Evolutionary conservation across 441 rosid species (phyloP).

Genomic region (Gossypium gossypioides): DNA sequence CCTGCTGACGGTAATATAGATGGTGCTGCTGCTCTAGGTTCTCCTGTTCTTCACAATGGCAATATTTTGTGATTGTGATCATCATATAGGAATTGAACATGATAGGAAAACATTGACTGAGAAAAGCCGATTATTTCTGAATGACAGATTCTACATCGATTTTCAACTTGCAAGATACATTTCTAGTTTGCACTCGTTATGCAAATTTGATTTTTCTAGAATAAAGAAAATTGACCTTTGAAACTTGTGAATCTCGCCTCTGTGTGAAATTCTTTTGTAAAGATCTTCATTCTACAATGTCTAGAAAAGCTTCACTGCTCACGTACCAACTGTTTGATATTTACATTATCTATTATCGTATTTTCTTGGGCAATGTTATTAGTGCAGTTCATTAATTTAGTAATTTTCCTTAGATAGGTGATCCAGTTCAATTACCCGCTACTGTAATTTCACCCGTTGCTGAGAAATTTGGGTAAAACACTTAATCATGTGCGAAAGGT

Average conservation of each 20-base stretch:
- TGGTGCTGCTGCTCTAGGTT: background rate
- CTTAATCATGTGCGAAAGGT: background rate
- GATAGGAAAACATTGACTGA: background rate
- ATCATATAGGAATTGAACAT: background rate
- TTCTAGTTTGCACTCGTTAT: background rate
- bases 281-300: background rate
- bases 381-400: background rate
- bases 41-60: background rate
- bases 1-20: background rate
- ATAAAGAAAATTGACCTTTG: background rate
- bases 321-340: background rate
- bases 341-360: background rate
- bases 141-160: background rate
- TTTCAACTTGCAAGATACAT: background rate
- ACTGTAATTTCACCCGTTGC: constrained; percentile 86
- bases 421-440: constrained; percentile 92
- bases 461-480: constrained; percentile 54
- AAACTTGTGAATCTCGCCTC: background rate
- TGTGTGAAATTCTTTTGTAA: background rate
- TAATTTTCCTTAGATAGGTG: constrained; percentile 57
- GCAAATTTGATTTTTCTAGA: background rate
- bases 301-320: background rate
- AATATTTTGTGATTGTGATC: background rate
- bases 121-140: background rate
- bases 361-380: constrained; percentile 8